A percentile compares a stretch with the other conserved stretches of the same genome.
phyloP scores from a whole-genome alignment of 1,139 yeast species.

The Saccharomycopsis phalli region DNA sequence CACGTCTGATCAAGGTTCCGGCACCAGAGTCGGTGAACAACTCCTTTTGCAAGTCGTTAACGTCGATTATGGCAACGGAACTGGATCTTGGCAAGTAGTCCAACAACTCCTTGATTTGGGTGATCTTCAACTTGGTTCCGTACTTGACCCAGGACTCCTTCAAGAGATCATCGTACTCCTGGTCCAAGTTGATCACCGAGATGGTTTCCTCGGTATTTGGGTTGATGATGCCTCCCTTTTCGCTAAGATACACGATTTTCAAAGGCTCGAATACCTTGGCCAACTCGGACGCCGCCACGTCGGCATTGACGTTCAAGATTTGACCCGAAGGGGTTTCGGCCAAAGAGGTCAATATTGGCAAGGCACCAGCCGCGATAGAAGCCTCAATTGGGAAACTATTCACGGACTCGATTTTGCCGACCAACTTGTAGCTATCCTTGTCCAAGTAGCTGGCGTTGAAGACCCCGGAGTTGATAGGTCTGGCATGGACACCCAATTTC shows the following conservation, averaged over 20 bases:
- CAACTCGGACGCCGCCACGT: constrained; percentile 96
- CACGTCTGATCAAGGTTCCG: constrained; percentile 96
- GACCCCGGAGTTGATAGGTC: constrained; percentile 98
- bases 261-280: constrained; percentile 96
- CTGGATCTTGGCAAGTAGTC: constrained; percentile 94
- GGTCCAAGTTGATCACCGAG: constrained; percentile 85
- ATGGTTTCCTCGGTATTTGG: constrained; percentile 89
- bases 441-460: constrained; percentile 90
- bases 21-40: constrained; percentile 98
- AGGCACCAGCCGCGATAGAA: constrained; percentile 89
- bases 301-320: constrained; percentile 94
- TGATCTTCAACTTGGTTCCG: constrained; percentile 94
- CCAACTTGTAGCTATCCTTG: constrained; percentile 82
- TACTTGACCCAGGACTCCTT: constrained; percentile 97
- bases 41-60: constrained; percentile 91
- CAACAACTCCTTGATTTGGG: constrained; percentile 88
- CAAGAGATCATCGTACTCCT: constrained; percentile 85
- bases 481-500: constrained; percentile 92
- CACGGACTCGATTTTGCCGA: constrained; percentile 80
- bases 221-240: constrained; percentile 93
- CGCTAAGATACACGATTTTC: constrained; percentile 91
- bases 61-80: constrained; percentile 94
- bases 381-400: constrained; percentile 92
- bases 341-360: constrained; percentile 90
- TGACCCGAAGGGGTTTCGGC: constrained; percentile 98